Base-by-base conservation (phyloP, 495 filamentous ascomycete species). In the Penicillium bialowiezense region DNA sequence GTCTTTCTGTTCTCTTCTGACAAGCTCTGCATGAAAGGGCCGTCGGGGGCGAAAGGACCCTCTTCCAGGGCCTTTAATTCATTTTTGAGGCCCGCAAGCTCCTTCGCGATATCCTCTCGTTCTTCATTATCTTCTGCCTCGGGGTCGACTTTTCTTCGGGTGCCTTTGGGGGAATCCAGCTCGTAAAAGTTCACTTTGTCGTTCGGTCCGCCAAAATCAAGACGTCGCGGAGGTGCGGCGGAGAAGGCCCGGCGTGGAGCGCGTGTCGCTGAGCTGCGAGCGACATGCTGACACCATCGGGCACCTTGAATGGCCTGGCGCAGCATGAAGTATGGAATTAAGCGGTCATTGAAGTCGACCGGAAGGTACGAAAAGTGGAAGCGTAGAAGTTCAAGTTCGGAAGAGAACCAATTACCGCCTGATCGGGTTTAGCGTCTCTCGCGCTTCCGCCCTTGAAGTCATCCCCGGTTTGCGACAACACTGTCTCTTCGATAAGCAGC, bases 51-150 rank as follows among this genome's bases (percentile, higher is more conserved):
- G 41, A 68, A 75, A 14, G 72, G 72, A 0, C 69, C 71, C 44
- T 71, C 67, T 39, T 69, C 64, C 28, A 72, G 21, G 48, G 69
- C 48, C 59, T 76, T 63, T 48, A 88, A 69, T 52, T 86, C 73
- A 45, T 73, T 58, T 49, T 86, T 78, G 26, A 87, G 54, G 50
- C 76, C 73, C 39, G 71, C 65, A 28, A 75, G 67, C 49, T 68
- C 56, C 15, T 74, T 63, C 42, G 78, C 67, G 18, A 79, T 46
- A 24, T 70, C 71, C 41, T 74, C 64, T 29, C 60, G 60, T 12
- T 74, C 76, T 37, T 58, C 63, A 20, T 68, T 51, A 41, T 78
- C 76, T 55, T 85, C 73, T 26, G 77, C 69, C 55, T 83, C 77
- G 50, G 77, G 78, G 46, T 77, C 62, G 43, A 80, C 51, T 58